Evolutionary conservation across 2,329 filamentous ascomycete species (phyloP), one percentile per base, ranked within the genome.

Genomic region (Fusarium duplospermum): DNA sequence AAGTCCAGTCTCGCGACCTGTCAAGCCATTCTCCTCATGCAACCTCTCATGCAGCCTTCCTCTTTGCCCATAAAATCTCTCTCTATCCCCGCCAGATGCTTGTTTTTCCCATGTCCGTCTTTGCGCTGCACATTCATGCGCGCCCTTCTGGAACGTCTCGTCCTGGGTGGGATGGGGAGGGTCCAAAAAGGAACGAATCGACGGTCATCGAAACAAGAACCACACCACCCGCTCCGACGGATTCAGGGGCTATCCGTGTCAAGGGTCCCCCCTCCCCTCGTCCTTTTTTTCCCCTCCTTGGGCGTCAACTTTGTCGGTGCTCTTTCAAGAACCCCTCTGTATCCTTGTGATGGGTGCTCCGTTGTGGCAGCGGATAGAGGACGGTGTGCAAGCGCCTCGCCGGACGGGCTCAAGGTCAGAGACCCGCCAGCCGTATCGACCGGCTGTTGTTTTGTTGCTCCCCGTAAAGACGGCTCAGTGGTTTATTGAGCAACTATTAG

Each of bases 211-310:
- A 65, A 74, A 64, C 72, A 50, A 70, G 70, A 70, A 75, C 66
- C 72, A 70, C 72, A 64, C 61, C 61, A 72, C 70, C 69, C 66
- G 67, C 68, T 70, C 66, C 72, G 72, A 61, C 66, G 72, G 72
- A 75, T 74, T 74, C 72, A 74, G 72, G 72, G 72, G 72, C 72
- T 63, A 67, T 73, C 65, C 72, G 71, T 74, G 71, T 66, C 62
- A 58, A 64, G 40, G 36, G 63, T 64, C 70, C 62, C 62, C 62
- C 69, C 59, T 31, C n/a, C 36, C 62, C 40, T 35, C 14, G 4
- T 58, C 62, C 29, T 31, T 52, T 63, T 54, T 18, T 11, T 6
- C 67, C 67, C 67, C 59, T 67, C 54, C 58, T 70, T 70, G 29
- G 72, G 66, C 66, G 69, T 67, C 72, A 75, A 73, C 36, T 63